Conservation (phyloP, 2,329 filamentous ascomycete species). For the Cladosporium halotolerans region DNA sequence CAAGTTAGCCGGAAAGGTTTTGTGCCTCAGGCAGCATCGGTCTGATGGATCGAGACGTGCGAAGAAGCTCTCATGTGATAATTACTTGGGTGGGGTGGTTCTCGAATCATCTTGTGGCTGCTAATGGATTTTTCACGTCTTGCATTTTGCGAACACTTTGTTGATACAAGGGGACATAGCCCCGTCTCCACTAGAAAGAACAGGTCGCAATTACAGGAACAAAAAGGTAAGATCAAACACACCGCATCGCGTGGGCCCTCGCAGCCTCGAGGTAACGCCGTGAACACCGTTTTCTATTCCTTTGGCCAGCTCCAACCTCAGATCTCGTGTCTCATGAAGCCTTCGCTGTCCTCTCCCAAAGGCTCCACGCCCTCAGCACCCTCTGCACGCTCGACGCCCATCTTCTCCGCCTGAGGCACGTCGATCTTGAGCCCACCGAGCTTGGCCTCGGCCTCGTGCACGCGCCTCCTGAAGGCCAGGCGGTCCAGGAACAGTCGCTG, state of each 20-base stretch:
- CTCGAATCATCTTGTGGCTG: too few relatives aligned
- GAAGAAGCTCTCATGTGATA: too few relatives aligned
- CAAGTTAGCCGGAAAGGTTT: neutral
- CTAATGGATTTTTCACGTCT: neutral
- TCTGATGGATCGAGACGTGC: too few relatives aligned
- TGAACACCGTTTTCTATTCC: slow-evolving; percentile 7
- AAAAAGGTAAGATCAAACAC: neutral
- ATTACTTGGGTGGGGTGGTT: too few relatives aligned
- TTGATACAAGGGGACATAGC: slow-evolving; percentile 1
- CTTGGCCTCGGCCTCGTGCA: slow-evolving; percentile 70
- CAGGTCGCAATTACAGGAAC: neutral
- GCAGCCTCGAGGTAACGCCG: neutral
- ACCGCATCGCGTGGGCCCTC: neutral
- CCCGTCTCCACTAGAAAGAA: neutral
- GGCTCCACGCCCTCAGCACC: slow-evolving; percentile 1
- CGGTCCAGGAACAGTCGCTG: slow-evolving; percentile 93
- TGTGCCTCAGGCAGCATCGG: neutral
- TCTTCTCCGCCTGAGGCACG: slow-evolving; percentile 5
- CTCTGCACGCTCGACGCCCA: slow-evolving; percentile 9
- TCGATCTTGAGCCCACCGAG: slow-evolving; percentile 5
- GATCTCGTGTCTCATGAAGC: slow-evolving; percentile 9
- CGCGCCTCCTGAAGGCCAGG: slow-evolving; percentile 79
- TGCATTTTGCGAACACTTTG: neutral
- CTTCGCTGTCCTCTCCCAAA: slow-evolving; percentile 6
- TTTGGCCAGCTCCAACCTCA: neutral